Base-by-base conservation (phyloP, 2,329 filamentous ascomycete species). In the Emergomyces africanus region DNA sequence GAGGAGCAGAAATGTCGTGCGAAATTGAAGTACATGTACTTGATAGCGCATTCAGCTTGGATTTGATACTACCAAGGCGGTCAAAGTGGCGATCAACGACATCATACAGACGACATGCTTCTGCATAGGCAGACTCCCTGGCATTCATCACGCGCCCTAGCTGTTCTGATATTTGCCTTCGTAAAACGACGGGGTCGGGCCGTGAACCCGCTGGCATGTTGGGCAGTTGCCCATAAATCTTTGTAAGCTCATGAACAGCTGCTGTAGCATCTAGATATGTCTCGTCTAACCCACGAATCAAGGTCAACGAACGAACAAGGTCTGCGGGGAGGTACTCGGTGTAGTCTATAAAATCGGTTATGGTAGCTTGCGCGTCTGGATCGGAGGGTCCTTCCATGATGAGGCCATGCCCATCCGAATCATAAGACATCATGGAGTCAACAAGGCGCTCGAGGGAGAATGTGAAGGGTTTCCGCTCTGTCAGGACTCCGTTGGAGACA, bases 301-400 rank as follows among this genome's bases (percentile, higher is more conserved):
- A 75, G 57, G 80, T 83, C 58, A 86, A 73, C 62, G 83, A 85
- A 66, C 83, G 83, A 60, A 80, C 77, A 28, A 86, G 75, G 68
- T 86, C 83, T 10, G 83, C 82, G 39, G 83, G 83, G 60, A 85
- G 83, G 75, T 84, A 85, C 72, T 86, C 83, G 62, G 83, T 86
- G 72, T 86, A 86, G 70, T 85, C 83, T 60, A 85, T 80, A 70
- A 83, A 86, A 70, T 86, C 83, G 63, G 82, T 84, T 51, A 86
- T 81, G 30, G 83, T 85, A 39, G 82, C 81, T 68, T 85, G 82
- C 59, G 83, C 81, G 67, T 86, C 83, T 39, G 83, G 83, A 67
- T 86, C 83, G 58, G 79, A 77, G 57, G 78, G 76, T 28, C 76
- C 74, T 63, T 78, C 74, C n/a, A 75, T 65, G 46, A 75, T 72